phyloP scores from a whole-genome alignment of 306 rosid genomes.

The Inga oerstediana region DNA sequence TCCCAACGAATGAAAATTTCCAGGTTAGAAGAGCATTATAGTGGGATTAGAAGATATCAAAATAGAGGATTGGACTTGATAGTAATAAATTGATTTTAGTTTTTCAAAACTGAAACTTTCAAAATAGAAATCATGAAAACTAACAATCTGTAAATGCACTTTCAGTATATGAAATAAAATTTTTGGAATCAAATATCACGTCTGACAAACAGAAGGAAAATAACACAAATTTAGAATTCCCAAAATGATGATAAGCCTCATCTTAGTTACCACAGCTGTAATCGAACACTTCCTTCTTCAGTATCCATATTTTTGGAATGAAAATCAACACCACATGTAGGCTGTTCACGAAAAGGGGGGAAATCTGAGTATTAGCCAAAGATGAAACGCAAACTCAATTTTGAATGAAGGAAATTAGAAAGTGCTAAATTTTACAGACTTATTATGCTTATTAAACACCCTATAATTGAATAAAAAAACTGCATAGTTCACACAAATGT shows the following conservation, averaged over 20 bases:
- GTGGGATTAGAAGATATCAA: not conserved
- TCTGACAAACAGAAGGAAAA: not conserved
- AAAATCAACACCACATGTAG: conserved; percentile 54
- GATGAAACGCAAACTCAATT: not conserved
- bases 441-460: not conserved
- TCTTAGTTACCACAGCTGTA: conserved; percentile 47
- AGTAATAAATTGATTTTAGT: not conserved
- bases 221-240: not conserved
- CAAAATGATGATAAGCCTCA: conserved; percentile 15
- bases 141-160: conserved; percentile 7
- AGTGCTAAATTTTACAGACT: conserved; percentile 5
- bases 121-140: not conserved
- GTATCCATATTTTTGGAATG: conserved; percentile 53
- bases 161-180: not conserved
- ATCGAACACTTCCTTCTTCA: conserved; percentile 55
- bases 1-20: not conserved
- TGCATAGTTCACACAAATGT: not conserved
- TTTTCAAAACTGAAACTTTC: not conserved
- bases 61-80: not conserved
- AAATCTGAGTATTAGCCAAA: not conserved
- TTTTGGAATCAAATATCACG: not conserved
- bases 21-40: not conserved
- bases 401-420: not conserved
- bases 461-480: not conserved
- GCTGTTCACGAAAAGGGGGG: conserved; percentile 26